phyloP scores from a whole-genome alignment of 1,284 basidiomycete genomes.

The Wolfiporia cocos region DNA sequence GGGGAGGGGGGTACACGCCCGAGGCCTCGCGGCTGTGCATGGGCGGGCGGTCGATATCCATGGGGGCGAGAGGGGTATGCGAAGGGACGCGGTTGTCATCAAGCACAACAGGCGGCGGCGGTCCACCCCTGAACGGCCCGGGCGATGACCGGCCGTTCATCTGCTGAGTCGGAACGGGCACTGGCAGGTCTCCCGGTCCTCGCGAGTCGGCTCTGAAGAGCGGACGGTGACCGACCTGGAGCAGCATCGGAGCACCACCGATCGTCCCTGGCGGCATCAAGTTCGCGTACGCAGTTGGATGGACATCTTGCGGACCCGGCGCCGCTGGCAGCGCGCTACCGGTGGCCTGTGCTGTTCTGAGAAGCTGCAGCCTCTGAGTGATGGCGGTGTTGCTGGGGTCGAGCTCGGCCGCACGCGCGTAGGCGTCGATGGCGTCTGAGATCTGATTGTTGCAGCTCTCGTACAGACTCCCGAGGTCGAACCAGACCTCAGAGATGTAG shows the following conservation, averaged over 20 bases:
- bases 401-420: slow-evolving; percentile 87
- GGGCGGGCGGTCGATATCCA: slow-evolving; percentile 75
- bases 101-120: slow-evolving; percentile 70
- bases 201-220: slow-evolving; percentile 62
- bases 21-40: slow-evolving; percentile 46
- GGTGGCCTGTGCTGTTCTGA: slow-evolving; percentile 79
- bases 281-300: slow-evolving; percentile 88
- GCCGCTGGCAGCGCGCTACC: slow-evolving; percentile 76
- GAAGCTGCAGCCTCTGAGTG: slow-evolving; percentile 68
- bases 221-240: slow-evolving; percentile 36
- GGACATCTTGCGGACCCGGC: slow-evolving; percentile 90
- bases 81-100: slow-evolving; percentile 57
- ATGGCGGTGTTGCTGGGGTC: slow-evolving; percentile 81
- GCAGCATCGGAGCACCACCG: slow-evolving; percentile 57
- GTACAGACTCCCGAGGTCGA: slow-evolving; percentile 94
- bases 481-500: slow-evolving; percentile 99
- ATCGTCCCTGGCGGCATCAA: slow-evolving; percentile 55
- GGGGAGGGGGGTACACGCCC: slow-evolving; percentile 28
- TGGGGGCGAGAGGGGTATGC: slow-evolving; percentile 73
- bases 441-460: slow-evolving; percentile 99
- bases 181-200: slow-evolving; percentile 50
- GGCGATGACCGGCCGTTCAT: slow-evolving; percentile 45
- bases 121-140: slow-evolving; percentile 70
- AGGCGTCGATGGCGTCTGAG: slow-evolving; percentile 97
- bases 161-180: slow-evolving; percentile 51